Evolutionary conservation across 805 yeast species (phyloP), one percentile per base, ranked within the genome.

Genomic region (Yamadazyma nakazawae): DNA sequence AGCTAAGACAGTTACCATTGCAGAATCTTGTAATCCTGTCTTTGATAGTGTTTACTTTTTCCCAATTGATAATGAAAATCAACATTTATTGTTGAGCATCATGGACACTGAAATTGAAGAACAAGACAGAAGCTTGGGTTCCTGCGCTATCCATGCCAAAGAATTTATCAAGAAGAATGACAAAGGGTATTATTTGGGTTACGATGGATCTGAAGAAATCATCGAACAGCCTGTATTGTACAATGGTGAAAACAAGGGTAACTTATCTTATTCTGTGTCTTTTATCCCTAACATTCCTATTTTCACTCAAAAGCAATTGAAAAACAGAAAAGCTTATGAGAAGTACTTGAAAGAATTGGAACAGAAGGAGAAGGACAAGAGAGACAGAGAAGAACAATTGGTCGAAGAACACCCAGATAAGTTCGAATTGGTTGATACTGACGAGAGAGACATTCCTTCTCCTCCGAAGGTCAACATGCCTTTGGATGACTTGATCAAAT

Each of bases 281-380:
- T 85, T 85, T 63, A 63, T 84, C 42, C 91, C 94, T 37, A 66
- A 79, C 8, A 67, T 80, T 39, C 85, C 88, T 1, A 82, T 83
- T 2, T 81, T 75, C 56, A 74, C 88, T 10, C 74, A 77, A 25
- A 68, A 74, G 24, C 92, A 86, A 61, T 48, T 79, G 18, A 64
- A 66, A 9, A 74, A 78, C 46, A 67, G 76, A 42, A 69, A 73
- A 37, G 67, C 67, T n/a, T 70, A 74, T 50, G 64, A 74, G 41
- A 62, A 63, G 35, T 61, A 66, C 17, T 53, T 73, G 38, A 64
- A 68, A 40, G 61, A 59, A 16, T 65, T 67, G 47, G 67, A 72
- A 55, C 52, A 54, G 19, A 60, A 59, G 32, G 61, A 64, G 39
- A 73, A 72, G 50, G 67, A 72, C 43, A 75, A 76, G 49, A 80